Evolutionary conservation across 176 grass and related monocot genomes (phyloP), one percentile per base, ranked within the genome.

Genomic region (Cocos nucifera): DNA sequence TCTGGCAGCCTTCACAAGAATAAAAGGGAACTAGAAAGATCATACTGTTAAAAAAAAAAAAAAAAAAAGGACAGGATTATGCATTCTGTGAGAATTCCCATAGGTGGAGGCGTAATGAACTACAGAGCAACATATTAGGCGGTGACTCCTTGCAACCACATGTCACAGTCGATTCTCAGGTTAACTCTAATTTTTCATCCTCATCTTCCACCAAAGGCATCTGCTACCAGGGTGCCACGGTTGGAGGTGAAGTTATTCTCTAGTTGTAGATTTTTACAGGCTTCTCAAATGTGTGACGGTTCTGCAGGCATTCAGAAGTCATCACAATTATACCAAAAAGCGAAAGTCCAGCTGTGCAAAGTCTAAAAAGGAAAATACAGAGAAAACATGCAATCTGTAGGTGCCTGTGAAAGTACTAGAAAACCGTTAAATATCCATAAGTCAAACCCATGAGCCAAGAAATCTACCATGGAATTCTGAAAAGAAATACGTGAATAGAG

Each of bases 211-310:
- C 22, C 22, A 14, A n/a, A 55, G 20, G n/a, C n/a, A 55, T 17
- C 20, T 55, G 20, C n/a, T 12, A 22, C 54, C 19, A 22, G 22
- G 6, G 19, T 19, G 54, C 19, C 19, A 9, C 6, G 22, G 19
- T 12, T 21, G 54, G 19, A 56, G 14, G 54, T 22, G 12, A 29
- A 10, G 24, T 59, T 39, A 24, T 59, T 29, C 59, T 63, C 71
- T 62, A 86, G 72, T 90, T 90, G 73, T 74, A 86, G 63, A 90
- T 90, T 74, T 79, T 90, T 56, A 90, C 82, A n/a, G 82, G 64
- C 61, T 79, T 90, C 77, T 90, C 87, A 59, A 86, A 77, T 35
- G 82, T 73, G 69, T 86, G 82, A 23, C 87, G 87, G 25, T 82
- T 86, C 87, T 90, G 82, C 53, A 80, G 35, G 35, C 10, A 44